Evolutionary conservation across 192 early-diverging fungal species (phyloP), one percentile per base, ranked within the genome.

Genomic region (Gamsiella multidivaricata): DNA sequence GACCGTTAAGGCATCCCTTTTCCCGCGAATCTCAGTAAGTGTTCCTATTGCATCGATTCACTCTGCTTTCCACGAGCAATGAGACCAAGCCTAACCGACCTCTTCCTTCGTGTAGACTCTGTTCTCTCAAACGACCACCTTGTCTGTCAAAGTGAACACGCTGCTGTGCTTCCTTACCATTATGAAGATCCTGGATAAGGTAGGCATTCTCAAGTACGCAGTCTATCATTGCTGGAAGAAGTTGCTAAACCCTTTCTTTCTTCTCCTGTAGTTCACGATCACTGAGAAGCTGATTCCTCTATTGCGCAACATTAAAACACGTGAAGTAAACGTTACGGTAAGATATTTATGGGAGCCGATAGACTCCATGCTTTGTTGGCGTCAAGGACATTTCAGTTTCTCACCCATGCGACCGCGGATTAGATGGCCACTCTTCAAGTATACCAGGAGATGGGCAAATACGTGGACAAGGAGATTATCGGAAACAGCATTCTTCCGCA

Each of bases 231-330:
- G n/a, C n/a, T n/a, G n/a, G n/a, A n/a, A n/a, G 17, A n/a, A 5
- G 15, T 42, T n/a, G 33, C 49, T n/a, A 49, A 17, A 4, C 1
- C 26, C 20, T 25, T 9, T 49, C 39, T 33, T 25, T 31, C 34
- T 17, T 39, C 6, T 39, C 8, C 0, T 32, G 26, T 73, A 86
- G 69, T 84, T 83, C 50, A 89, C 89, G 2, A 87, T 94, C 53
- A 82, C 85, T 23, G 91, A 91, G 33, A 93, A 91, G 68, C 46
- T 96, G 22, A 76, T 96, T n/a, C 95, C 95, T 11, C 39, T 94
- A 58, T 70, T 96, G 52, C 85, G 85, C 34, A 84, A 87, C 9
- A 95, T 94, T 45, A 91, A 88, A 61, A 90, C 90, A 20, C 84
- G 91, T 4, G 94, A 96, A 64, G 90, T 93, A 0, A 86, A 85